Evolutionary conservation across 2,329 filamentous ascomycete species (phyloP).

Genomic region (Cladophialophora chaetospira): DNA sequence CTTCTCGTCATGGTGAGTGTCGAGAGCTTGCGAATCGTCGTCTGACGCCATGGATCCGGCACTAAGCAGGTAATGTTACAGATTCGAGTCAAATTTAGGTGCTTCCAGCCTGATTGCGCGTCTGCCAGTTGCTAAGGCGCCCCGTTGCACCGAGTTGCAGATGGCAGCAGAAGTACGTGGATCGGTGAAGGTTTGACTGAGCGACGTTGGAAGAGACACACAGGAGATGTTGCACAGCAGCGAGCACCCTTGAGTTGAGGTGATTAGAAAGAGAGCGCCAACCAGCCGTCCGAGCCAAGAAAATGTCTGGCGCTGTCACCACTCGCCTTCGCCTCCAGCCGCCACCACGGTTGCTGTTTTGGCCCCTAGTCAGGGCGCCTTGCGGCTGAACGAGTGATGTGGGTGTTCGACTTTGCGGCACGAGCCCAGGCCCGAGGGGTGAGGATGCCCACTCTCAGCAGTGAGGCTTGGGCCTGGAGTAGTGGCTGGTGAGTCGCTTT

Average conservation of each 20-base stretch:
- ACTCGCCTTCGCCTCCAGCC: not conserved
- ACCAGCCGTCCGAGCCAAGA: not conserved
- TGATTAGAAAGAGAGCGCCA: constrained; percentile 13
- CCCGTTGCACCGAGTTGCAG: not conserved
- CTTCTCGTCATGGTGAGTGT: constrained; percentile 30
- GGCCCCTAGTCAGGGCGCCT: constrained; percentile 7
- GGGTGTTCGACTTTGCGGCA: not conserved
- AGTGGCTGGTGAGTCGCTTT: no score
- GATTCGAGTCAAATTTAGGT: not conserved
- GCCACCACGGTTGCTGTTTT: not conserved
- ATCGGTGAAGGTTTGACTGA: not conserved
- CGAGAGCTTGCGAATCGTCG: constrained; percentile 24
- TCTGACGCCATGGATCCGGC: constrained; percentile 24
- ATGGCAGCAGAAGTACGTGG: not conserved
- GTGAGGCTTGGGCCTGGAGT: no score
- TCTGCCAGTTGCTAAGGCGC: not conserved
- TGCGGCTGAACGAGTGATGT: constrained; percentile 14
- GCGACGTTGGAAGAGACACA: not conserved
- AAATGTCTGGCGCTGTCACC: not conserved
- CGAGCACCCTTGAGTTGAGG: constrained; percentile 1
- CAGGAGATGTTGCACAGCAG: not conserved
- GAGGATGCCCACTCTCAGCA: no score
- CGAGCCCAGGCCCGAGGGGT: no score
- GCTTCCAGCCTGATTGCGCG: constrained; percentile 16
- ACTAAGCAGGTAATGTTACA: not conserved